phyloP scores from a whole-genome alignment of 2,329 filamentous ascomycete species.

The Fusarium chlamydosporum region DNA sequence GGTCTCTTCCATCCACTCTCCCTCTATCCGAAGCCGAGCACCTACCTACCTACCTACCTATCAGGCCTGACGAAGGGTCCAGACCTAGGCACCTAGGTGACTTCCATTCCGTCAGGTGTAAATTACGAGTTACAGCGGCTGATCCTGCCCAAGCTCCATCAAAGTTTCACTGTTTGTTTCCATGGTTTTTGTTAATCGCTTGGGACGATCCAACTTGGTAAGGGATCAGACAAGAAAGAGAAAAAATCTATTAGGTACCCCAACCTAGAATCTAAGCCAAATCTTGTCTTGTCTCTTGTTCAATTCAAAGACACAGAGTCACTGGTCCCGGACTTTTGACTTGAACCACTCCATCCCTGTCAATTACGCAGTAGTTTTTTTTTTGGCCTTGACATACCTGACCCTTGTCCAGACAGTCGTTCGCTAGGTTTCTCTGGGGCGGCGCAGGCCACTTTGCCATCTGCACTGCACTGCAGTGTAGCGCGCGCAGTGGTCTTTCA shows the following conservation, averaged over 20 bases:
- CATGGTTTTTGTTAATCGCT: conserved; percentile 3
- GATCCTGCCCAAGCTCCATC: conserved; percentile 23
- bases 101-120: conserved; percentile 10
- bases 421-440: conserved; percentile 21
- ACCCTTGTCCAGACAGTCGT: conserved; percentile 6
- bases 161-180: conserved; percentile 20
- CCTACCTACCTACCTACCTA: too few relatives aligned
- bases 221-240: conserved; percentile 20
- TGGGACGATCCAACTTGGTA: conserved; percentile 6
- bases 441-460: conserved; percentile 28
- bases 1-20: too few relatives aligned
- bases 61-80: neutral
- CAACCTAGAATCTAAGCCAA: conserved; percentile 1
- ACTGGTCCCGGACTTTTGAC: conserved; percentile 16
- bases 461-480: conserved; percentile 1
- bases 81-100: conserved; percentile 27
- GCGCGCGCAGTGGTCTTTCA: conserved; percentile 3
- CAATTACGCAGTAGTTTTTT: conserved; percentile 30
- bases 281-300: conserved; percentile 3
- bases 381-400: neutral
- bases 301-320: conserved; percentile 1
- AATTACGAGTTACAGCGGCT: conserved; percentile 29
- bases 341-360: conserved; percentile 32
- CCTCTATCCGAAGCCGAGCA: neutral
- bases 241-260: neutral